These are phyloP conservation scores for Lichenothelia convexa DNA, from an alignment of 495 filamentous ascomycete genomes.

Conservation along the genomic window DNA sequence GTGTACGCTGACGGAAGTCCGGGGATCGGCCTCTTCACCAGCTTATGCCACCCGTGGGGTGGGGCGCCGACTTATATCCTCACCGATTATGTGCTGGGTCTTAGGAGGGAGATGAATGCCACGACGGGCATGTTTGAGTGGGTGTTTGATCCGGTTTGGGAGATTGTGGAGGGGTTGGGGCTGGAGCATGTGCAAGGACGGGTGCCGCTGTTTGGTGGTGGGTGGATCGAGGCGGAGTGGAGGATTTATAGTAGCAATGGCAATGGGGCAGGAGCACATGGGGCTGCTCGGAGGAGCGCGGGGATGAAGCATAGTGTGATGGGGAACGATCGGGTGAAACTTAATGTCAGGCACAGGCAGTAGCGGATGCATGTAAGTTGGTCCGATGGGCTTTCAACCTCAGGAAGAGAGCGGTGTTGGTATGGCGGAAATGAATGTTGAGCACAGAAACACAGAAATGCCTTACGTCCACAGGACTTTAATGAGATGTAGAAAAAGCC, in stretches of 20 bases:
- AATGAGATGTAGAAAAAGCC: too few relatives aligned
- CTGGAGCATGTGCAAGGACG: constrained; percentile 2
- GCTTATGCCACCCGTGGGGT: constrained; percentile 23
- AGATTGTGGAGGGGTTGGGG: constrained; percentile 2
- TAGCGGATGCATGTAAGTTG: too few relatives aligned
- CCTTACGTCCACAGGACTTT: too few relatives aligned
- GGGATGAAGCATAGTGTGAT: too few relatives aligned
- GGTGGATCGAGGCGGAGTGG: background rate
- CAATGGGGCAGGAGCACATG: background rate
- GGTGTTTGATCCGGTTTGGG: constrained; percentile 3
- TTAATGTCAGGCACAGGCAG: too few relatives aligned
- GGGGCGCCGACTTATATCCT: constrained; percentile 23
- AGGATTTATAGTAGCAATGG: background rate
- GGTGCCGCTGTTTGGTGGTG: background rate
- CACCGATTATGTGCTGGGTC: constrained; percentile 11
- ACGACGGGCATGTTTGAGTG: background rate
- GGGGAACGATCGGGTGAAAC: too few relatives aligned
- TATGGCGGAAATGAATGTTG: too few relatives aligned
- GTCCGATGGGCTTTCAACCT: too few relatives aligned
- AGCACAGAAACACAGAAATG: too few relatives aligned
- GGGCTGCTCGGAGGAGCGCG: too few relatives aligned
- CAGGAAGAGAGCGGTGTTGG: too few relatives aligned
- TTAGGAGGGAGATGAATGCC: background rate
- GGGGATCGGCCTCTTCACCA: constrained; percentile 21
- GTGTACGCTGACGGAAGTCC: constrained; percentile 17